Conservation (phyloP, 2,329 filamentous ascomycete genomes). For the Cladobotryum protrusum region DNA sequence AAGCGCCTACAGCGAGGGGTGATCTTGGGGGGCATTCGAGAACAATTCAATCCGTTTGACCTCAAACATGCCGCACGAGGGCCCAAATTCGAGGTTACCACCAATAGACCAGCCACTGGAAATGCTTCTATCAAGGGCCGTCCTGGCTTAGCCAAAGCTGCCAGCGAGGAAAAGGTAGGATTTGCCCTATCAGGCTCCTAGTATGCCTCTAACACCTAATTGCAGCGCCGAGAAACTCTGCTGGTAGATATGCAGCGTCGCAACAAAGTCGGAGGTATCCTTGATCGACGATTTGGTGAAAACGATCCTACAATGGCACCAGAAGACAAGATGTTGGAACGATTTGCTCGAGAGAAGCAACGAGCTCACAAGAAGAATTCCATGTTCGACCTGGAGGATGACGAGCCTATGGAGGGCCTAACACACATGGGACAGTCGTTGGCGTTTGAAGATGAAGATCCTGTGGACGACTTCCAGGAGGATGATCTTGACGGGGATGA, state of each 20-base stretch:
- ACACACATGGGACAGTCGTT: conserved; percentile 81
- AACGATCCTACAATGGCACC: conserved; percentile 89
- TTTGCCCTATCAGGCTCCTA: background rate
- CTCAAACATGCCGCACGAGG: conserved; percentile 72
- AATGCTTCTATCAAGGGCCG: conserved; percentile 58
- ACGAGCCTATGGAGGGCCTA: conserved; percentile 57
- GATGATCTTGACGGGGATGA: conserved; percentile 60
- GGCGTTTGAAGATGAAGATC: conserved; percentile 49
- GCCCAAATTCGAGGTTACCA: conserved; percentile 81
- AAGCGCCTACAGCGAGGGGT: conserved; percentile 71
- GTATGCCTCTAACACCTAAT: conserved; percentile 10
- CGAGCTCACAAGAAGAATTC: conserved; percentile 67
- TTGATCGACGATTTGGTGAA: conserved; percentile 93
- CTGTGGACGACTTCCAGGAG: conserved; percentile 72
- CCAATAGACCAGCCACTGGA: conserved; percentile 48
- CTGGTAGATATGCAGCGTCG: conserved; percentile 83
- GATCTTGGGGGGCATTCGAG: conserved; percentile 78
- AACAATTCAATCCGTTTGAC: conserved; percentile 97
- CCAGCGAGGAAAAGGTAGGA: conserved; percentile 75
- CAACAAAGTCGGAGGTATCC: conserved; percentile 85
- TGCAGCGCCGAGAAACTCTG: conserved; percentile 68
- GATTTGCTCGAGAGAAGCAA: conserved; percentile 86
- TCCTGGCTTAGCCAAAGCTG: conserved; percentile 77
- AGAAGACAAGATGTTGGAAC: conserved; percentile 84
- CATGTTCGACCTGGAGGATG: conserved; percentile 79